Evolutionary conservation across 805 yeast genomes (phyloP).

Genomic region (Zygotorulaspora sp.): DNA sequence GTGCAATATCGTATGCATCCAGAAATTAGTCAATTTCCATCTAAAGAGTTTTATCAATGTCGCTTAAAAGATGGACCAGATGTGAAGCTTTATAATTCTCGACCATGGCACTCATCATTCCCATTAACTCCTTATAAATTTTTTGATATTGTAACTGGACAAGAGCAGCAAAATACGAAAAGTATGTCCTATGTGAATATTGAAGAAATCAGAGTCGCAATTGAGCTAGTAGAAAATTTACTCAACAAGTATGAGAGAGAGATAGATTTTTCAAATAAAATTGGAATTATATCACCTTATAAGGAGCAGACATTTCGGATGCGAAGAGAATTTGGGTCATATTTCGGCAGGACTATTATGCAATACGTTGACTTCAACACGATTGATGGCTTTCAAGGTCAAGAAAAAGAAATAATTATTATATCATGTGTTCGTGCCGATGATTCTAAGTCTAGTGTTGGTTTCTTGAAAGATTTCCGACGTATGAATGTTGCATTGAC

Average conservation of each 20-base stretch:
- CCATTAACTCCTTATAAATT: slow-evolving; percentile 73
- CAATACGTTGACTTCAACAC: slow-evolving; percentile 83
- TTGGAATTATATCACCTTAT: slow-evolving; percentile 93
- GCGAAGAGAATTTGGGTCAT: slow-evolving; percentile 49
- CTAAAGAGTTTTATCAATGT: slow-evolving; percentile 72
- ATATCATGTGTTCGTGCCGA: slow-evolving; percentile 95
- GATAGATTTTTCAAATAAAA: slow-evolving; percentile 56
- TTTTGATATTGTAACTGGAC: slow-evolving; percentile 60
- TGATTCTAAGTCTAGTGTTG: slow-evolving; percentile 53
- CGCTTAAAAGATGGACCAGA: slow-evolving; percentile 70
- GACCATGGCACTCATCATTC: slow-evolving; percentile 68
- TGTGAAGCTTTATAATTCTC: slow-evolving; percentile 53
- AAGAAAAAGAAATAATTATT: slow-evolving; percentile 89
- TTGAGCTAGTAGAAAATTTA: slow-evolving; percentile 58
- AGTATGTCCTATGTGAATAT: slow-evolving; percentile 69
- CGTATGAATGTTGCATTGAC: slow-evolving; percentile 97
- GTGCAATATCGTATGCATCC: slow-evolving; percentile 99
- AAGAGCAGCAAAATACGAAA: slow-evolving; percentile 57
- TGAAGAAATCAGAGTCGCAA: slow-evolving; percentile 67
- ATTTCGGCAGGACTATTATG: slow-evolving; percentile 59
- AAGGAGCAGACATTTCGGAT: slow-evolving; percentile 74
- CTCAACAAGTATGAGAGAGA: slow-evolving; percentile 43
- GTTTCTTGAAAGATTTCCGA: slow-evolving; percentile 84
- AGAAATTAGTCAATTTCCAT: slow-evolving; percentile 79
- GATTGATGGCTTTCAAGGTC: slow-evolving; percentile 97